Conservation (phyloP, 2,329 filamentous ascomycete species). For the Raffaelea arxii region DNA sequence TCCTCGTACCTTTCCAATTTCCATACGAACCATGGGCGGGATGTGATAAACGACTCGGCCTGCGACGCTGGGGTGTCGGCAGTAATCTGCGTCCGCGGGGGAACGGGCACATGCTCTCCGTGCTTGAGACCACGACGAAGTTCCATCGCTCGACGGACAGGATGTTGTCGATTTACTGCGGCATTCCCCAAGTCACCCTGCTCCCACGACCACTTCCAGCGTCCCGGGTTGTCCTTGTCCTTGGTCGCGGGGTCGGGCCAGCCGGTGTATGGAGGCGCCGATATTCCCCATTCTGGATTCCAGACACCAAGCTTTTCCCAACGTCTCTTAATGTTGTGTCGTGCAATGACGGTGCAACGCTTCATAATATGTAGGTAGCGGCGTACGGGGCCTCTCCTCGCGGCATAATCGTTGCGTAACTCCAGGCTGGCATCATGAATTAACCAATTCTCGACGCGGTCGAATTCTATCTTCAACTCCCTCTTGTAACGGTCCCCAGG, state of each 20-base stretch:
- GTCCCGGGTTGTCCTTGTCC: neutral
- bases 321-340: neutral
- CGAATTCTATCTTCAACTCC: neutral
- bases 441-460: neutral
- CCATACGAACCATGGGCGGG: neutral
- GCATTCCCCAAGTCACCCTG: neutral
- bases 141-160: neutral
- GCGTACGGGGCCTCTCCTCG: neutral
- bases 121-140: neutral
- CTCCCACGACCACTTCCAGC: neutral
- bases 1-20: neutral
- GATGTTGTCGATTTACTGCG: neutral
- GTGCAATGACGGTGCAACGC: neutral
- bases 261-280: neutral
- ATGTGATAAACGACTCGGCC: neutral
- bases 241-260: neutral
- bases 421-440: neutral
- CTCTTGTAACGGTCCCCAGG: neutral
- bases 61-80: neutral
- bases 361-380: no score
- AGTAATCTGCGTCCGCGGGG: neutral
- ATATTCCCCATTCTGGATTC: neutral
- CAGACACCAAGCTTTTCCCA: slow-evolving; percentile 1
- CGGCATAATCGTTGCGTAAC: neutral
- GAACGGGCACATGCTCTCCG: neutral